A percentile compares a stretch with the other conserved stretches of the same genome.
These are phyloP conservation scores for Endogone sp. DNA, from an alignment of 192 early-diverging fungal genomes.

Conservation along the genomic window DNA sequence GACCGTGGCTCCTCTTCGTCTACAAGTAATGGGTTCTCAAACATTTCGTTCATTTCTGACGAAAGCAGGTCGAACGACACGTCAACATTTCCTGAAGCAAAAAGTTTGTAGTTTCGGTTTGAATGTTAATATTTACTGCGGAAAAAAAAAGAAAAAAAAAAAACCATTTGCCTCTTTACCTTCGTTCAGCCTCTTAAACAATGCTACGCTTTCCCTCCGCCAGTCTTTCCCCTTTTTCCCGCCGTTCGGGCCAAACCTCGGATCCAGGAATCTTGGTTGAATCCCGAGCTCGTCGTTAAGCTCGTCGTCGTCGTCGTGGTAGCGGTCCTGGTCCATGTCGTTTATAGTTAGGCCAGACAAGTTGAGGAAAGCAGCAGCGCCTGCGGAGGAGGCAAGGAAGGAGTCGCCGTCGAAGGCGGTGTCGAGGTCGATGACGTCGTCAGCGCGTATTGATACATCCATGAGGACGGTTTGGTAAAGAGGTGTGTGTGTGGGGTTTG, in stretches of 20 bases:
- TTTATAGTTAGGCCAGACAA: neutral
- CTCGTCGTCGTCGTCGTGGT: neutral
- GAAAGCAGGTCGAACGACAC: neutral
- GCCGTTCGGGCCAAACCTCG: neutral
- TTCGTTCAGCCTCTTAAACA: neutral
- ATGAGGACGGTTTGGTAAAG: neutral
- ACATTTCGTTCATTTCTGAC: neutral
- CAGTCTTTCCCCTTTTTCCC: no score
- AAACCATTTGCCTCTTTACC: neutral
- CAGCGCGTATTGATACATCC: neutral
- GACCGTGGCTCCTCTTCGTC: neutral
- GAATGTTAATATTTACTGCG: no score
- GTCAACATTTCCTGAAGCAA: neutral
- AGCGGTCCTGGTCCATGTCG: neutral
- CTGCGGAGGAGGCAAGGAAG: neutral
- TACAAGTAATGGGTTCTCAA: neutral
- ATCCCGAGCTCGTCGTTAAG: neutral
- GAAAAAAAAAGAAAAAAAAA: neutral
- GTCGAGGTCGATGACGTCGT: neutral
- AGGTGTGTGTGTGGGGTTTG: neutral
- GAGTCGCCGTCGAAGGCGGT: neutral
- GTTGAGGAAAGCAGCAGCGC: neutral
- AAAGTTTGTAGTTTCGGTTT: neutral
- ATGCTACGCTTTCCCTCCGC: neutral
- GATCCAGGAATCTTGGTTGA: neutral